Evolutionary conservation across 257 asterid species (phyloP).

Genomic region (Nyctanthes arbortristis): DNA sequence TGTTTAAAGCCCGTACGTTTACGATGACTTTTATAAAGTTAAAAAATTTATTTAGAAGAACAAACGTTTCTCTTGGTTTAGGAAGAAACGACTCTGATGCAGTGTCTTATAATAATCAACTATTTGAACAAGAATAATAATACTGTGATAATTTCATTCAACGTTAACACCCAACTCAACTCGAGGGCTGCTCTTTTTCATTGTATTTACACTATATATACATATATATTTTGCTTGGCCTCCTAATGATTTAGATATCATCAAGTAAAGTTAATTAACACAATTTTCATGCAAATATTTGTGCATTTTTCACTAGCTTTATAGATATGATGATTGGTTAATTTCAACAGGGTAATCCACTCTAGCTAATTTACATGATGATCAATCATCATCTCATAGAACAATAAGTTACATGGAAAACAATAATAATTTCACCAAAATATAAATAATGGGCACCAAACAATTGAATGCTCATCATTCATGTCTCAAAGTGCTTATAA

Average conservation of each 20-base stretch:
- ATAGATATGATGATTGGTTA: constrained; percentile 28
- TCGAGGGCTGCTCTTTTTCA: too few relatives aligned
- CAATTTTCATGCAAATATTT: constrained; percentile 14
- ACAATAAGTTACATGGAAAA: constrained; percentile 28
- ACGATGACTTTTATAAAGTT: too few relatives aligned
- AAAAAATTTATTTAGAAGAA: too few relatives aligned
- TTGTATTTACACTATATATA: not conserved
- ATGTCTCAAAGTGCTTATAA: constrained; percentile 32
- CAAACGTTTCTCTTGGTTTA: too few relatives aligned
- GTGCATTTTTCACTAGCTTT: constrained; percentile 15
- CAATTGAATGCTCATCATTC: constrained; percentile 31
- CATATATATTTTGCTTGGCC: too few relatives aligned
- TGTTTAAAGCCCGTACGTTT: too few relatives aligned
- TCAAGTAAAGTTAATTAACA: too few relatives aligned
- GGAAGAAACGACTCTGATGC: too few relatives aligned
- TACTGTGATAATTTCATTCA: not conserved
- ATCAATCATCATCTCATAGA: constrained; percentile 43
- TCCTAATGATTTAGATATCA: not conserved
- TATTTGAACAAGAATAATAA: too few relatives aligned
- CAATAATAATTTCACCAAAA: constrained; percentile 26
- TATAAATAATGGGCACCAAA: constrained; percentile 27
- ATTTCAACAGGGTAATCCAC: constrained; percentile 40
- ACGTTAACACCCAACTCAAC: not conserved
- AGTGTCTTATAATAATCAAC: too few relatives aligned
- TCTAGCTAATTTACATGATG: constrained; percentile 37